Evolutionary conservation across 1,139 yeast species (phyloP).

Genomic region (Nakaseomyces glabratus): DNA sequence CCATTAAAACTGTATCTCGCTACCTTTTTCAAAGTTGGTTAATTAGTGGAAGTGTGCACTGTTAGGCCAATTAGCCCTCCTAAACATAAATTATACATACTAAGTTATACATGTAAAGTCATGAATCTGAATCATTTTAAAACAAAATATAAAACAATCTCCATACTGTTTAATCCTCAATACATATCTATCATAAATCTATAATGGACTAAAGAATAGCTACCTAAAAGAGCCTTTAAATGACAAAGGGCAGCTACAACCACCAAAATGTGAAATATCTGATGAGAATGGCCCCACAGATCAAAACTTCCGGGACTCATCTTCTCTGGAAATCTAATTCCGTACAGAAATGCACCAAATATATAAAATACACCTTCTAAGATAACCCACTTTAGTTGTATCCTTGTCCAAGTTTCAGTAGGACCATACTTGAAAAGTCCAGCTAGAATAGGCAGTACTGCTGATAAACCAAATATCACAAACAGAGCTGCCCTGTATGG

Average conservation of each 20-base stretch:
- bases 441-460: slow-evolving; percentile 55
- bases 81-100: too few relatives aligned
- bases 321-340: slow-evolving; percentile 70
- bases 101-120: too few relatives aligned
- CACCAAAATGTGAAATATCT: slow-evolving; percentile 74
- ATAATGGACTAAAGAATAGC: slow-evolving; percentile 46
- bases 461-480: slow-evolving; percentile 72
- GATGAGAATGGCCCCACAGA: slow-evolving; percentile 77
- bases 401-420: slow-evolving; percentile 40
- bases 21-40: too few relatives aligned
- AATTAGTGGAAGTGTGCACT: too few relatives aligned
- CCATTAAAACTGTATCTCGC: too few relatives aligned
- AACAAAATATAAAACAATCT: too few relatives aligned
- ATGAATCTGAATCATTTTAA: too few relatives aligned
- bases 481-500: slow-evolving; percentile 73
- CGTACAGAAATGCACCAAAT: slow-evolving; percentile 71
- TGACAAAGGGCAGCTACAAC: slow-evolving; percentile 76
- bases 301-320: slow-evolving; percentile 61
- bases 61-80: too few relatives aligned
- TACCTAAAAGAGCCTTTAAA: slow-evolving; percentile 52
- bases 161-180: too few relatives aligned
- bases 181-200: too few relatives aligned
- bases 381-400: slow-evolving; percentile 53
- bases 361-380: slow-evolving; percentile 69
- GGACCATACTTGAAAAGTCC: slow-evolving; percentile 41